Evolutionary conservation across 371 early-diverging fungal species (phyloP), one percentile per base, ranked within the genome.

Genomic region (Mucor saturninus): DNA sequence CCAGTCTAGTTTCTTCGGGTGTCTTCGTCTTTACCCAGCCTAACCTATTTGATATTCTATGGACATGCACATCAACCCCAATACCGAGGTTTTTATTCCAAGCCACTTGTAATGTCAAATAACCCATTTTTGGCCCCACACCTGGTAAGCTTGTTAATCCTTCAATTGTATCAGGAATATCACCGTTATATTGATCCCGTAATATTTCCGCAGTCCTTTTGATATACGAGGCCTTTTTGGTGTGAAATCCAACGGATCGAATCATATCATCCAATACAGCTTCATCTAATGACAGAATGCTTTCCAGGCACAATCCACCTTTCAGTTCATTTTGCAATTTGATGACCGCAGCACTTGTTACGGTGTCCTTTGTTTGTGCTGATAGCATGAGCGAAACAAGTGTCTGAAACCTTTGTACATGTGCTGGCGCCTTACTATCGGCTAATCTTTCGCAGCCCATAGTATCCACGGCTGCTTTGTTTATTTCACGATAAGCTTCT

Each of bases 31-130:
- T 81, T 13, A 90, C 89, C 94, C 98, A 96, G 2, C 94, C 94
- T 29, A 99, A 77, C 13, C 97, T 86, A 61, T 98, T 95, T 28
- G 88, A 65, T 38, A 99, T 98, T 39, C 99, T 88, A 77, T 98
- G 96, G 9, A 99, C 98, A 78, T 99, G 99, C 1, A 93, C 93
- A 77, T 99, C 99, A n/a, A 99, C 99, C 10, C 98, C 97, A 74
- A 99, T 98, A 2, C 99, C 99, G 11, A 83, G 70, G 64, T 89
- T 92, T 56, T 83, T 91, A 59, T 91, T 84, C 97, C 97, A 97
- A 14, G 95, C 96, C 21, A 70, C 72, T 56, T 96, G 95, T 67
- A 98, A 77, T 1, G 93, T 84, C 65, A 97, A 62, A 61, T 92
- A 92, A 0, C 43, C 89, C 96, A 99, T 99, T 69, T 99, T 99